phyloP scores from a whole-genome alignment of 2,329 filamentous ascomycete genomes.

The Neonectria punicea region DNA sequence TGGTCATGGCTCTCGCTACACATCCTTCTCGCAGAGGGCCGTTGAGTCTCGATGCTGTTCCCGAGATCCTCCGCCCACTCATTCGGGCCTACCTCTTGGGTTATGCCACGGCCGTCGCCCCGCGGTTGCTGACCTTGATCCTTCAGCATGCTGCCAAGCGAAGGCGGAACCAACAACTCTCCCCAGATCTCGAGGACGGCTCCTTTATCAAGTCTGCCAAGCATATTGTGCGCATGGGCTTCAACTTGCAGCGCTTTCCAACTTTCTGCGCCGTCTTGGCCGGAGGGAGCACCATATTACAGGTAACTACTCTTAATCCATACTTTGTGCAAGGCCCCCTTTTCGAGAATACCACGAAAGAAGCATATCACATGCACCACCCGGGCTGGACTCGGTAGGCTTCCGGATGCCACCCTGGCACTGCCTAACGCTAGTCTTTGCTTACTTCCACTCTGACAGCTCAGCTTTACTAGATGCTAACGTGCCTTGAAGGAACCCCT shows the following conservation, averaged over 20 bases:
- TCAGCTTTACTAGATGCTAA: slow-evolving; percentile 24
- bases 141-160: slow-evolving; percentile 59
- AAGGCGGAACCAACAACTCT: slow-evolving; percentile 44
- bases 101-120: slow-evolving; percentile 68
- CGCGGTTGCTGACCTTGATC: slow-evolving; percentile 65
- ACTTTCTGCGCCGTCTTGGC: slow-evolving; percentile 70
- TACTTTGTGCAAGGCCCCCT: background rate
- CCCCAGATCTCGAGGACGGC: slow-evolving; percentile 41
- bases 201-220: slow-evolving; percentile 47
- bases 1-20: slow-evolving; percentile 27
- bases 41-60: slow-evolving; percentile 50
- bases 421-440: background rate
- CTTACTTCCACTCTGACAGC: slow-evolving; percentile 6
- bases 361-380: slow-evolving; percentile 15
- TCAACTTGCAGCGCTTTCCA: slow-evolving; percentile 68
- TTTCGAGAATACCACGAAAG: slow-evolving; percentile 1
- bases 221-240: slow-evolving; percentile 60
- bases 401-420: slow-evolving; percentile 2
- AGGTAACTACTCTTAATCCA: slow-evolving; percentile 55
- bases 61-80: slow-evolving; percentile 64
- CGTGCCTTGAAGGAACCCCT: slow-evolving; percentile 42
- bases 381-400: background rate
- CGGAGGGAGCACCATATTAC: slow-evolving; percentile 69
- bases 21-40: slow-evolving; percentile 32
- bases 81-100: slow-evolving; percentile 69